A percentile compares a stretch with the other conserved stretches of the same genome.
Conservation (phyloP, 805 yeast genomes). For the Metschnikowia noctiluminum region DNA sequence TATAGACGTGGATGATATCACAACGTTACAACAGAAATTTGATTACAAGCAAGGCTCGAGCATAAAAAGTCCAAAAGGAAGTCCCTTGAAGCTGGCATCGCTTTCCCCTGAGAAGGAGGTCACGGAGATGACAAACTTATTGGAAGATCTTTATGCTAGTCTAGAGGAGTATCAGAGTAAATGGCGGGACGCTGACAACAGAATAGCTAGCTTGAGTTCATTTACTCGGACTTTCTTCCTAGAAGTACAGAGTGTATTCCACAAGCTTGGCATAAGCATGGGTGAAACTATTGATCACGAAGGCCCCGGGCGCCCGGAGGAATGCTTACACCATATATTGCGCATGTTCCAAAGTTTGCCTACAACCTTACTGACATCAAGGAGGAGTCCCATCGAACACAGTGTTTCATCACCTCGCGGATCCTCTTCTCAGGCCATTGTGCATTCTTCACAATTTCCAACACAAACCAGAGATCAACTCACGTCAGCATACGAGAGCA, state of each 20-base stretch:
- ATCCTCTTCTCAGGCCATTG: neutral
- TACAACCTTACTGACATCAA: neutral
- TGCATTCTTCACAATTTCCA: neutral
- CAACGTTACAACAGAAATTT: slow-evolving; percentile 20
- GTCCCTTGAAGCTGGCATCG: too few species aligned
- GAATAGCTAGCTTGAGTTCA: slow-evolving; percentile 5
- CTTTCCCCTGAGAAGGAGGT: slow-evolving; percentile 23
- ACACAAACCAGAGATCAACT: neutral
- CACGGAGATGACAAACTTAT: slow-evolving; percentile 33
- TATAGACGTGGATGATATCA: slow-evolving; percentile 21
- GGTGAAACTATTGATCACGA: neutral
- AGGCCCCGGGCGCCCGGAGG: neutral
- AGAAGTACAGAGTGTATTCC: slow-evolving; percentile 12
- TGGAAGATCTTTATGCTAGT: slow-evolving; percentile 37
- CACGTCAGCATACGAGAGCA: neutral
- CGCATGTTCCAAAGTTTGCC: neutral
- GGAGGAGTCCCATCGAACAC: neutral
- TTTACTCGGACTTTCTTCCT: neutral
- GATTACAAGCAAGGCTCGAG: slow-evolving; percentile 8
- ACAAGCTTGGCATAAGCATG: slow-evolving; percentile 12
- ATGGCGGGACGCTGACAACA: slow-evolving; percentile 23
- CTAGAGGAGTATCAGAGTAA: slow-evolving; percentile 34
- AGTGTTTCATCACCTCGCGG: neutral
- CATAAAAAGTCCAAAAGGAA: slow-evolving; percentile 7
- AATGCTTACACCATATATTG: neutral